A percentile compares a stretch with the other conserved stretches of the same genome.
These are phyloP conservation scores for Arachis monticola DNA, from an alignment of 331 rosid genomes.

Conservation along the genomic window DNA sequence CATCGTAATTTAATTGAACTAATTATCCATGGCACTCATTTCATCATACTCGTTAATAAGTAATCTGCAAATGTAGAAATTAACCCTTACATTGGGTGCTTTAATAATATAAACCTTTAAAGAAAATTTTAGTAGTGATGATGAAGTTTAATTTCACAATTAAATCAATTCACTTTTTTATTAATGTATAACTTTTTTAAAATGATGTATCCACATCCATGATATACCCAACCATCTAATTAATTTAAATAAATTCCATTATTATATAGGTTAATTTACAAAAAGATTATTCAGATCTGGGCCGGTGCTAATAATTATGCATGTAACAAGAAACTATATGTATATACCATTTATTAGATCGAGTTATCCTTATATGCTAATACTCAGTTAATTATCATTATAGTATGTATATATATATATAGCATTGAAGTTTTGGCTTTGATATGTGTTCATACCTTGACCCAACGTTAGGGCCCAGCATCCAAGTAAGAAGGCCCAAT, in stretches of 20 bases:
- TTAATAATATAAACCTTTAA: not conserved
- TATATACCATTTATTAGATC: not conserved
- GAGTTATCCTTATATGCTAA: not conserved
- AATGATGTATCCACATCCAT: not conserved
- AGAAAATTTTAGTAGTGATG: not conserved
- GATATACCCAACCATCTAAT: no score
- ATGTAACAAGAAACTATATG: constrained; percentile 4
- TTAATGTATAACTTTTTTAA: not conserved
- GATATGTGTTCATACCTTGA: no score
- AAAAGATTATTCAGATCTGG: constrained; percentile 13
- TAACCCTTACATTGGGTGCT: not conserved
- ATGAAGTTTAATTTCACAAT: not conserved
- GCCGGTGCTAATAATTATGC: constrained; percentile 2
- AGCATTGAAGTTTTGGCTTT: no score
- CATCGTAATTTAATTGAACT: not conserved
- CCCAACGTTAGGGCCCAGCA: no score
- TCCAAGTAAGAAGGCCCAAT: no score
- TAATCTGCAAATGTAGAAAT: not conserved
- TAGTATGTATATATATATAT: no score
- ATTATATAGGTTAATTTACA: not conserved
- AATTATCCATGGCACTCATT: not conserved
- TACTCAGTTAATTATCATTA: not conserved
- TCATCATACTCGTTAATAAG: no score
- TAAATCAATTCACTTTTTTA: not conserved
- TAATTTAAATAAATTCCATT: no score